Percentiles rank a stretch among this genome's conserved stretches.
Evolutionary conservation across 768 basidiomycete genomes (phyloP).

Genomic region (Collybia sp.): DNA sequence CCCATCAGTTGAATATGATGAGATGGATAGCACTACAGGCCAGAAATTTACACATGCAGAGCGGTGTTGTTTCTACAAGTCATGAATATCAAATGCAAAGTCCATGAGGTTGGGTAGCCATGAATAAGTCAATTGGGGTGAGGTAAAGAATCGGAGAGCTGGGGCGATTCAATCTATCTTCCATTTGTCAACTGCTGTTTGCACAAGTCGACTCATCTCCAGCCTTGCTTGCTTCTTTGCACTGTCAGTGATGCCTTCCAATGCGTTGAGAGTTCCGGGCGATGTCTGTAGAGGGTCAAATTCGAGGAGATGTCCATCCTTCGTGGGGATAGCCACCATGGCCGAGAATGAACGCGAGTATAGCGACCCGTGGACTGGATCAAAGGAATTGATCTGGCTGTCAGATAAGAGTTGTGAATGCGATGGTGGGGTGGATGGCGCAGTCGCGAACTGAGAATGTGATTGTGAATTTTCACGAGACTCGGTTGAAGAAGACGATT

Average conservation of each 20-base stretch:
- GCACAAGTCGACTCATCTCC: conserved; percentile 70
- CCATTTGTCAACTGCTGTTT: conserved; percentile 76
- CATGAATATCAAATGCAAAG: conserved; percentile 2
- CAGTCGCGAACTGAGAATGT: conserved; percentile 12
- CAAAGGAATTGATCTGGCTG: conserved; percentile 8
- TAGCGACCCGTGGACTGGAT: conserved; percentile 26
- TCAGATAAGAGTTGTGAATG: conserved; percentile 14
- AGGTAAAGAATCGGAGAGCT: conserved; percentile 5
- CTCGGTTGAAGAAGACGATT: conserved; percentile 32
- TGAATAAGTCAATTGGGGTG: conserved; percentile 5
- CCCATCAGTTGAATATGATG: conserved; percentile 11
- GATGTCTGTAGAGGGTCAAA: conserved; percentile 81
- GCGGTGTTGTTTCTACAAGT: neutral
- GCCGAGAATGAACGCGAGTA: conserved; percentile 43
- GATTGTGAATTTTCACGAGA: conserved; percentile 37
- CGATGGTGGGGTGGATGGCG: conserved; percentile 14
- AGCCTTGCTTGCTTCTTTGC: conserved; percentile 80
- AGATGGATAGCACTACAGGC: neutral
- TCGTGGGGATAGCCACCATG: conserved; percentile 72
- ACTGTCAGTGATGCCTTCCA: conserved; percentile 75
- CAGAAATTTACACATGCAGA: too few relatives aligned
- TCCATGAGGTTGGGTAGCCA: neutral
- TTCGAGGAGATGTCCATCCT: conserved; percentile 76
- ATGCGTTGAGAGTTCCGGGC: conserved; percentile 64
- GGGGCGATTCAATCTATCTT: conserved; percentile 36